Conservation (phyloP, 148 eudicot genomes). For the Vaccinium myrtillus region DNA sequence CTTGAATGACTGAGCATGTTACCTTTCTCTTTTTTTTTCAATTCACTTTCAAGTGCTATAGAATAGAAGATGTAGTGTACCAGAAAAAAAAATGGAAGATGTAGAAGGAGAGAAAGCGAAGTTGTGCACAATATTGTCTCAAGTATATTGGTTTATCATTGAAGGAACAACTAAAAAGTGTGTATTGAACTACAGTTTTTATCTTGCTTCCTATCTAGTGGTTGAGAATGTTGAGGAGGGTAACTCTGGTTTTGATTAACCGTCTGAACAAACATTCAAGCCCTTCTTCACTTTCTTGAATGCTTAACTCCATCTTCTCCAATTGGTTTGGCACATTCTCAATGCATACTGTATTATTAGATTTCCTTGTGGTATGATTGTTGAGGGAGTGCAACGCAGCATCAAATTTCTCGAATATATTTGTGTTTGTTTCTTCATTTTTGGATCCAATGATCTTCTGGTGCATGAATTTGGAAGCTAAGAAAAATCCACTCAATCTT, state of each 20-base stretch:
- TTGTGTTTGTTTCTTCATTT: slow-evolving; percentile 10
- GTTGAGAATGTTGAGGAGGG: slow-evolving; percentile 26
- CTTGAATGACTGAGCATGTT: too few relatives aligned
- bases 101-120: background rate
- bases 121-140: background rate
- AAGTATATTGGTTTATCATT: background rate
- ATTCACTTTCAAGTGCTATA: too few relatives aligned
- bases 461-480: background rate
- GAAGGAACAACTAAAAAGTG: background rate
- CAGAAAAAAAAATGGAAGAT: background rate
- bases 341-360: background rate
- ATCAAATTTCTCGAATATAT: slow-evolving; percentile 31
- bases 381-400: slow-evolving; percentile 21
- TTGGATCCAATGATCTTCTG: background rate
- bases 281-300: slow-evolving; percentile 39
- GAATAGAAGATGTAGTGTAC: too few relatives aligned
- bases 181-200: background rate
- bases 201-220: slow-evolving; percentile 16
- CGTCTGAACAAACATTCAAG: slow-evolving; percentile 39
- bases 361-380: slow-evolving; percentile 25
- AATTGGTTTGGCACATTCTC: slow-evolving; percentile 23
- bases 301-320: slow-evolving; percentile 25
- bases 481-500: background rate
- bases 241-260: slow-evolving; percentile 40
- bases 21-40: too few relatives aligned